phyloP scores from a whole-genome alignment of 352 stramenopile species.

The Phytophthora citricola region DNA sequence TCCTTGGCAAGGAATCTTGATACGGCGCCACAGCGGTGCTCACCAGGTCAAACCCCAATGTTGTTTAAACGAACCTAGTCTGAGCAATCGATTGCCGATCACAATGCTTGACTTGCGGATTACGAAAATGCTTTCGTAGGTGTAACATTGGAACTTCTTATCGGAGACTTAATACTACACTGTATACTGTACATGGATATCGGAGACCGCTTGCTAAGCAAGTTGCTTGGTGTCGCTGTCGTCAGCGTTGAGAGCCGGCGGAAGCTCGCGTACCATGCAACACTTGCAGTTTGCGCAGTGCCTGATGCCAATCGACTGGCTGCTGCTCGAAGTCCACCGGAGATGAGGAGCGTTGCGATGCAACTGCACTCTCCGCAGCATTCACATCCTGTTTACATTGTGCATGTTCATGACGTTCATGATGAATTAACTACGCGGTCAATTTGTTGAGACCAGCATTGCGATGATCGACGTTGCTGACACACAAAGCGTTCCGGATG shows the following conservation, averaged over 20 bases:
- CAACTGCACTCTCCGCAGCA: conserved; percentile 8
- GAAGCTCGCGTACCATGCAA: conserved; percentile 17
- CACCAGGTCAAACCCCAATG: not conserved
- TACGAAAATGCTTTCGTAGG: no score
- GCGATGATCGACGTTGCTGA: not conserved
- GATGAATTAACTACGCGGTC: not conserved
- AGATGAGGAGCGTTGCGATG: conserved; percentile 7
- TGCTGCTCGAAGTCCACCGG: not conserved
- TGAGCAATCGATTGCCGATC: not conserved
- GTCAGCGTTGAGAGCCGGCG: conserved; percentile 8
- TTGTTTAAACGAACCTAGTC: not conserved
- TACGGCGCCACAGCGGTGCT: not conserved
- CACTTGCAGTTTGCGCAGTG: conserved; percentile 15
- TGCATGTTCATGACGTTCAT: not conserved
- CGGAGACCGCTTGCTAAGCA: no score
- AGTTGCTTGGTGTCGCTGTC: not conserved
- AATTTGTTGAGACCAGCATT: not conserved
- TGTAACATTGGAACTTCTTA: no score
- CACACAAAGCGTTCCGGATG: not conserved
- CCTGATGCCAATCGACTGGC: conserved; percentile 10
- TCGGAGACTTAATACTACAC: no score
- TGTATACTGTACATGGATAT: no score
- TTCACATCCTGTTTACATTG: conserved; percentile 15
- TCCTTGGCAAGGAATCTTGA: no score
- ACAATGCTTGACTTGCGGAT: no score